phyloP scores from a whole-genome alignment of 2,329 filamentous ascomycete genomes.

The Xylariaceae sp. region DNA sequence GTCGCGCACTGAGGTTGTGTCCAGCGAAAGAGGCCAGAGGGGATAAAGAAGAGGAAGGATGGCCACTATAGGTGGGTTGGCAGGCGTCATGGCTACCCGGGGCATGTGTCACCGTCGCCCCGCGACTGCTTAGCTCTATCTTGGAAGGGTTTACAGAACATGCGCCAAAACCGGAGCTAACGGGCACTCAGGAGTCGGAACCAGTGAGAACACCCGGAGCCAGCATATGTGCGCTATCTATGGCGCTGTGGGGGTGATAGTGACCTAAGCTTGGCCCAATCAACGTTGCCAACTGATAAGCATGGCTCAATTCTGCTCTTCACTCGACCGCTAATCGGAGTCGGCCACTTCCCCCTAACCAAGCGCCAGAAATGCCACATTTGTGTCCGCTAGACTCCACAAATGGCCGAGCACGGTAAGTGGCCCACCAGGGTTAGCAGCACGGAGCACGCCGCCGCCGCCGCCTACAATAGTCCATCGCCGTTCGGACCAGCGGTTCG shows the following conservation, averaged over 20 bases:
- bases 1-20: not conserved
- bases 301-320: slow-evolving; percentile 9
- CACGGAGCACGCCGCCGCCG: too few relatives aligned
- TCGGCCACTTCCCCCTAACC: too few relatives aligned
- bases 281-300: slow-evolving; percentile 1
- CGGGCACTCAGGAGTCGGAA: not conserved
- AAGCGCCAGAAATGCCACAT: too few relatives aligned
- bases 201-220: not conserved
- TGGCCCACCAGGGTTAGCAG: too few relatives aligned
- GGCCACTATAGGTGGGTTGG: slow-evolving; percentile 5
- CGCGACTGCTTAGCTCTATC: slow-evolving; percentile 3
- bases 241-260: not conserved
- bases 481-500: too few relatives aligned
- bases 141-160: too few relatives aligned
- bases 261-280: slow-evolving; percentile 17
- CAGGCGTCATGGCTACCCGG: slow-evolving; percentile 5
- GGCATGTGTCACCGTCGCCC: not conserved
- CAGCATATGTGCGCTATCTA: not conserved
- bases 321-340: too few relatives aligned
- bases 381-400: too few relatives aligned
- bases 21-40: too few relatives aligned
- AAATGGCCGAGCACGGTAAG: too few relatives aligned
- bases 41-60: slow-evolving; percentile 6
- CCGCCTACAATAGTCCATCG: too few relatives aligned
- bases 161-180: not conserved